Conservation (phyloP, 495 filamentous ascomycete genomes). For the Neurospora tetraspora region DNA sequence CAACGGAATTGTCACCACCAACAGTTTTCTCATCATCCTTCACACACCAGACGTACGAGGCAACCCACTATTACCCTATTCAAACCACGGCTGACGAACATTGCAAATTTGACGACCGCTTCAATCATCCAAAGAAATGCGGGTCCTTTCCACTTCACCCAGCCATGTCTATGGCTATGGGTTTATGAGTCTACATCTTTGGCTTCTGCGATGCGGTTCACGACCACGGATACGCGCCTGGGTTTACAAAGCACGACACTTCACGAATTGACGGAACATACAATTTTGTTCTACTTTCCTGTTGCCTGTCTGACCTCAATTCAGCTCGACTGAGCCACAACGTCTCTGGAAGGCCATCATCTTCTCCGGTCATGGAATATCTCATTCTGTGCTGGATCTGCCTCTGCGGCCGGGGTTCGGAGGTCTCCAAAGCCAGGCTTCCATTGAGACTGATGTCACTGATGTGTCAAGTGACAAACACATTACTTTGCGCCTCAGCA, state of each 20-base stretch:
- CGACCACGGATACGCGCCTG: not conserved
- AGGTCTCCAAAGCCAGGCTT: conserved; percentile 4
- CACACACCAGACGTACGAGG: not conserved
- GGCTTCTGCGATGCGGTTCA: not conserved
- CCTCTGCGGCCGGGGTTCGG: not conserved
- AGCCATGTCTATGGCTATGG: not conserved
- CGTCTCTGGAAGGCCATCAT: not conserved
- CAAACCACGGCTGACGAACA: not conserved
- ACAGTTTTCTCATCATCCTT: not conserved
- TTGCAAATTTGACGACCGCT: not conserved
- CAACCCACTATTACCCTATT: not conserved
- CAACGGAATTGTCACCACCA: not conserved
- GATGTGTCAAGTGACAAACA: not conserved
- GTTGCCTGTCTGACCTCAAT: not conserved
- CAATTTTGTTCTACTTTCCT: not conserved
- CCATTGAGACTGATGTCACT: not conserved
- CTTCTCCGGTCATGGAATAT: not conserved
- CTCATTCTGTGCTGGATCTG: not conserved
- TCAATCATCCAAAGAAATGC: not conserved
- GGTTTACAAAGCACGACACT: not conserved
- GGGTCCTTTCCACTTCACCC: not conserved
- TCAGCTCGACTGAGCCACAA: not conserved
- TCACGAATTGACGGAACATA: not conserved
- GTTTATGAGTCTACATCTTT: not conserved
- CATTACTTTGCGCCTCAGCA: not conserved